phyloP scores from a whole-genome alignment of 192 early-diverging fungal genomes.

The Gamsiella multidivaricata region DNA sequence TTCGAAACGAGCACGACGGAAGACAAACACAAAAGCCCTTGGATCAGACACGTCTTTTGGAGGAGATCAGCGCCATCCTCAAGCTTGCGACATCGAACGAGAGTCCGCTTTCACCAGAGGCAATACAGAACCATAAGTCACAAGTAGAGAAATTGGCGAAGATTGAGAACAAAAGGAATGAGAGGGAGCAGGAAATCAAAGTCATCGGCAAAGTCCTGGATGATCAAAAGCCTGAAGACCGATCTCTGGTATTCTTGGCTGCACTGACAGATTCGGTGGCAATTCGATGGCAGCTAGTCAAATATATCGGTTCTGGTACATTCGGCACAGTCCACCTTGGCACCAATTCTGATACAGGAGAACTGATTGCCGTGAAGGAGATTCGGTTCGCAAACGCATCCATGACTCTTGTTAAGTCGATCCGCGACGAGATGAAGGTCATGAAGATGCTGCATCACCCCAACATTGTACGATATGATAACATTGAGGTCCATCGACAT shows the following conservation, averaged over 20 bases:
- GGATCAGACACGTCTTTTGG: constrained; percentile 28
- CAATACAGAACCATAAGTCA: constrained; percentile 11
- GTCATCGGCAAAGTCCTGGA: constrained; percentile 85
- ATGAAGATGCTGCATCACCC: constrained; percentile 90
- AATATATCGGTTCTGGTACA: constrained; percentile 86
- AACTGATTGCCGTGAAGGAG: constrained; percentile 93
- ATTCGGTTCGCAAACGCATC: constrained; percentile 84
- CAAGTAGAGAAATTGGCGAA: constrained; percentile 55
- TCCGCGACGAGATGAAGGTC: constrained; percentile 92
- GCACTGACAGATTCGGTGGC: constrained; percentile 82
- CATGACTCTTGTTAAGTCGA: constrained; percentile 71
- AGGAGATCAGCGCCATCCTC: constrained; percentile 46
- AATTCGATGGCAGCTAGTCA: constrained; percentile 87
- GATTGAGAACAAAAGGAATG: constrained; percentile 62
- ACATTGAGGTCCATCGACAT: constrained; percentile 92
- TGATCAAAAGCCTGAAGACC: constrained; percentile 78
- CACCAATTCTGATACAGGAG: constrained; percentile 84
- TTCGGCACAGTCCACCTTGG: constrained; percentile 90
- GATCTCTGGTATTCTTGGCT: constrained; percentile 81
- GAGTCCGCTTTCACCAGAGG: constrained; percentile 54
- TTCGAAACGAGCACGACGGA: constrained; percentile 43
- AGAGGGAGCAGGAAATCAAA: constrained; percentile 61
- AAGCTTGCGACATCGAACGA: constrained; percentile 39
- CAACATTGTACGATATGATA: constrained; percentile 92
- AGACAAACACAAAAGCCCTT: constrained; percentile 29